Base-by-base conservation (phyloP, 176 grass and related monocot species). In the Rhynchospora breviuscula region DNA sequence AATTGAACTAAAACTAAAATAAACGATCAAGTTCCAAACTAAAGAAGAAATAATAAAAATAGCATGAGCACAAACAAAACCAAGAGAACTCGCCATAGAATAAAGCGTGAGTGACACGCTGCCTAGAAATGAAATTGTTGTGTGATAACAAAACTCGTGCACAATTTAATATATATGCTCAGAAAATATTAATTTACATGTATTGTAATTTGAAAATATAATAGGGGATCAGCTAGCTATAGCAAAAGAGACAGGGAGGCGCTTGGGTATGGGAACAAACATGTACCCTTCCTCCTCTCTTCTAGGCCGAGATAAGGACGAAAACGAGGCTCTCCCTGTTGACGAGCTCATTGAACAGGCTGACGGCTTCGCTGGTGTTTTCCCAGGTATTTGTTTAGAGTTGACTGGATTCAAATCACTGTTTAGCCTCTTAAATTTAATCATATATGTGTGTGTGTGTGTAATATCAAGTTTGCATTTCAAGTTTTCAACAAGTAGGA, bases 191-290 rank as follows among this genome's bases (percentile, higher is more conserved):
- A 71, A 13, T 25, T 7, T 10, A 47, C 22, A 76, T 29, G 21
- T 76, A 7, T 76, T 76, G 22, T 76, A 76, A 76, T 26, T 76
- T 54, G 11, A 29, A 13, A 53, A 76, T 29, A 53, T 25, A 40
- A 66, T 80, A 94, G 90, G 93, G 35, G 94, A 97, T 86, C 94
- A 97, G 56, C 83, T 97, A 80, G 89, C 94, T 31, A 97, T 97
- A 67, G 94, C 91, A n/a, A 97, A 94, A 81, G 94, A 97, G 88
- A 97, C 94, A 15, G 91, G 91, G 2, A 87, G 94, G 58, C 91
- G 94, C 18, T 89, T 97, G 44, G 94, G 91, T 71, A 97, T 89
- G 87, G 94, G 94, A 45, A 92, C 88, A 63, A 97, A 92, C 80
- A 97, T 94, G 94, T 90, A 97, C 67, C 94, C 91, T 83, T 97